Evolutionary conservation across 441 rosid genomes (phyloP).

Genomic region (Macaranga tanarius): DNA sequence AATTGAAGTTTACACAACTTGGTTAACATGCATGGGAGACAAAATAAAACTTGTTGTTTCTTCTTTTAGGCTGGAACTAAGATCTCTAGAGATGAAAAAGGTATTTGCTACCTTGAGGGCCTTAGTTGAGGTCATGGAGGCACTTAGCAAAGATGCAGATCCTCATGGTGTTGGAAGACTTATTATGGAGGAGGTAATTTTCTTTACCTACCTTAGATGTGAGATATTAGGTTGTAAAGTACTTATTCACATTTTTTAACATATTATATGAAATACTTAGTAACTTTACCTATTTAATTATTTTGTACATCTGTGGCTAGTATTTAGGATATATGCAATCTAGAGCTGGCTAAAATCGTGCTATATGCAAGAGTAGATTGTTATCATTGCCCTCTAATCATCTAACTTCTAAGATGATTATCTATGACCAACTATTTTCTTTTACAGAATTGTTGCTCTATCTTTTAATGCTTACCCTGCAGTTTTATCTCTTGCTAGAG

Average conservation of each 20-base stretch:
- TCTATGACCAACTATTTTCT: not conserved
- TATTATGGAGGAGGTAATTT: constrained; percentile 82
- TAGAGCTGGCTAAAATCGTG: not conserved
- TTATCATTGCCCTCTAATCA: not conserved
- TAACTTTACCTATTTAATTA: not conserved
- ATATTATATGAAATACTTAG: not conserved
- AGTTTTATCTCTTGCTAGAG: not conserved
- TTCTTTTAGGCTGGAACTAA: constrained; percentile 37
- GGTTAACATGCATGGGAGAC: not conserved
- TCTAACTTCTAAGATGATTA: not conserved
- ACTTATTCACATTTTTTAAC: not conserved
- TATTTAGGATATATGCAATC: not conserved
- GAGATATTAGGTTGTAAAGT: not conserved
- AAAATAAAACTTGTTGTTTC: constrained; percentile 5
- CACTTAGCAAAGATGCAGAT: constrained; percentile 89
- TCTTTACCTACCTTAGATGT: not conserved
- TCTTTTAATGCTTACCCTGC: not conserved
- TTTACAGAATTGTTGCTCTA: not conserved
- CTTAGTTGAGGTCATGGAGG: constrained; percentile 87
- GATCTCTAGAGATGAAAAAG: constrained; percentile 69
- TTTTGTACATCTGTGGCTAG: not conserved
- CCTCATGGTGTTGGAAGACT: constrained; percentile 84
- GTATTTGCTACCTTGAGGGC: constrained; percentile 87
- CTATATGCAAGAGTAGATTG: not conserved
- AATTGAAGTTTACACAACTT: not conserved